These are phyloP conservation scores for Arthrobotrys sinensis DNA, from an alignment of 2,329 filamentous ascomycete genomes.

Conservation along the genomic window DNA sequence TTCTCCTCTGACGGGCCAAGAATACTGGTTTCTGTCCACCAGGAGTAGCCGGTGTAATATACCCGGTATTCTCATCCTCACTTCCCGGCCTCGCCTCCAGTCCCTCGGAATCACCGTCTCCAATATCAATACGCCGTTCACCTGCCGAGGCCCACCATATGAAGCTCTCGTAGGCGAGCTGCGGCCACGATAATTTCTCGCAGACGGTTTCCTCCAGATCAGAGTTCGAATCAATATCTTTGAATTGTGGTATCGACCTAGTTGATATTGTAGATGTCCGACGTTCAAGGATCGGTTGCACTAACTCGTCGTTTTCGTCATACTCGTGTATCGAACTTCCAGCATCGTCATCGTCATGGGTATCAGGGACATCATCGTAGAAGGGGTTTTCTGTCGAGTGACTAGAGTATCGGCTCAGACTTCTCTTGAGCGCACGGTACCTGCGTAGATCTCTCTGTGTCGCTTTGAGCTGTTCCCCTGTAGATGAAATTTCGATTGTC, in stretches of 20 bases:
- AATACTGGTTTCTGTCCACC: constrained; percentile 58
- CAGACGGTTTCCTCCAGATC: constrained; percentile 69
- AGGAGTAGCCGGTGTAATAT: constrained; percentile 49
- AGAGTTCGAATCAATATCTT: constrained; percentile 65
- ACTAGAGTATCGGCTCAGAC: constrained; percentile 68
- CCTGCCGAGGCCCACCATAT: constrained; percentile 93
- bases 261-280: constrained; percentile 51
- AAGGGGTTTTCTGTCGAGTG: constrained; percentile 65
- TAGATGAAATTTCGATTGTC: constrained; percentile 76
- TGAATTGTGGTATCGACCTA: constrained; percentile 48
- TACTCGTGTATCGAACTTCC: constrained; percentile 57
- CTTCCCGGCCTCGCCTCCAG: constrained; percentile 65
- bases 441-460: constrained; percentile 91
- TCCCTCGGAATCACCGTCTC: constrained; percentile 62
- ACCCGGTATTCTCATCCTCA: constrained; percentile 58
- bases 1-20: constrained; percentile 51
- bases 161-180: constrained; percentile 84
- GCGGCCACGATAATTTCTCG: constrained; percentile 78
- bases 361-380: constrained; percentile 65
- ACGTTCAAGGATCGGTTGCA: constrained; percentile 53
- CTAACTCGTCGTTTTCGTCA: constrained; percentile 56
- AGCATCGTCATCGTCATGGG: constrained; percentile 58
- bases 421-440: constrained; percentile 78
- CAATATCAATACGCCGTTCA: constrained; percentile 76
- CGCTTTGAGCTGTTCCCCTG: constrained; percentile 80